Base-by-base conservation (phyloP, 2,329 filamentous ascomycete species). In the Penicillium sp. region DNA sequence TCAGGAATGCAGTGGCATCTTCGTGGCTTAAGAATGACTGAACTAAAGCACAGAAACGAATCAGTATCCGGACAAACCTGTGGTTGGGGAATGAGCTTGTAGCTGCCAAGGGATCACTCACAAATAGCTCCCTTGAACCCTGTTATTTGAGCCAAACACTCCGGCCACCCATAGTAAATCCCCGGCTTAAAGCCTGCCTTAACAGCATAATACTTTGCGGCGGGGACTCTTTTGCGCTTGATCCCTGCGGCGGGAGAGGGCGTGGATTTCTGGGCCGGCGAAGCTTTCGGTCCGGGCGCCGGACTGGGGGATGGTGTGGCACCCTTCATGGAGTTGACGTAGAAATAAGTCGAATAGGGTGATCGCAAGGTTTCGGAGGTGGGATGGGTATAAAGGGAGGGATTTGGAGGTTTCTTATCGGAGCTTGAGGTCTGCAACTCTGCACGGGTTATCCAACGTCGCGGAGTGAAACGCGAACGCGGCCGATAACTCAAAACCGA, bases 1-100 rank as follows among this genome's bases (percentile, higher is more conserved):
- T 84, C 25, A 90, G 80, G 69, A 90, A 97, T 2, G 84, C 85
- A 66, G 89, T 83, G n/a, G 93, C 93, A 56, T 96, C 91, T 59
- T 86, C 82, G 55, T 82, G 78, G 0, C 82, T 85, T 9, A 81
- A 76, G 69, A 96, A 97, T 1, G 89, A 90, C 76, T 94, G 93
- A 79, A 89, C 90, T 94, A 57, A 25, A 40, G 26, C 45, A 25
- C 26, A 49, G 33, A 25, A 15, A 12, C 20, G 15, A 2, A 27
- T 57, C 37, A 54, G 52, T 37, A 45, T 46, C 4, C 5, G 14
- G 9, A 31, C n/a, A 26, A 42, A 18, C 11, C 31, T 6, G 31
- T 37, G 2, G 3, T 18, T 37, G 18, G 18, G 7, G 29, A 33
- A 37, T 40, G 35, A 18, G 18, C 35, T 20, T 18, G 35, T 8